Base-by-base conservation (phyloP, 2,329 filamentous ascomycete genomes). In the Sporothrix globosa region DNA sequence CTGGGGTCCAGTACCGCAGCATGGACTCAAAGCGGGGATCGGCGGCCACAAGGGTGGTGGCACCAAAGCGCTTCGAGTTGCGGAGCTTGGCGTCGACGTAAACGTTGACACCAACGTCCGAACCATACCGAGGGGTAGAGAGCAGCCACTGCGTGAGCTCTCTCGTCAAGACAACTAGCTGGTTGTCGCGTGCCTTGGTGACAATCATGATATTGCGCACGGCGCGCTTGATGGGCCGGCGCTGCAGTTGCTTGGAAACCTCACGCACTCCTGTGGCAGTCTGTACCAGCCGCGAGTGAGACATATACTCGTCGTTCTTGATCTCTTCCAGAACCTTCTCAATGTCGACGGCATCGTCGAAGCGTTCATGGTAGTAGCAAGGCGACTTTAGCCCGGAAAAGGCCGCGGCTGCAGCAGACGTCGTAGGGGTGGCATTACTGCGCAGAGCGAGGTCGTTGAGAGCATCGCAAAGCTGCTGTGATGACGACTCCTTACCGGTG, bases 131-230 rank as follows among this genome's bases (percentile, higher is more conserved):
- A 14, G 96, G 93, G 2, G 93, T 97, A 72, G 87, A 87, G 72
- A 99, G 86, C 46, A 99, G 85, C 93, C 95, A 99, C 75, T 90
- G 88, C 13, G 95, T 85, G 71, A 99, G 83, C 79, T 99, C 93
- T 71, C 92, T 88, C 1, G 96, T 99, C 75, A 97, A 84, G 75
- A 91, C 88, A 46, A 99, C 95, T 19, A 99, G 86, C 75, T 92
- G 89, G 78, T 99, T 98, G 82, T 99, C 96, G 73, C 96, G 89
- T 27, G 96, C 96, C 81, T 98, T 99, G 73, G 96, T 99, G 74
- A 99, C 92, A 77, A 99, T 97, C 96, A 99, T 98, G 77, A 99
- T 88, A 79, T 93, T 97, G 77, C 88, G 89, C 61, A 99, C 94
- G 13, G 94, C 94, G 74, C 94, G 90, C 81, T 92, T 96, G 80